These are phyloP conservation scores for Amphirosellinia nigrospora DNA, from an alignment of 495 filamentous ascomycete genomes.

Conservation along the genomic window DNA sequence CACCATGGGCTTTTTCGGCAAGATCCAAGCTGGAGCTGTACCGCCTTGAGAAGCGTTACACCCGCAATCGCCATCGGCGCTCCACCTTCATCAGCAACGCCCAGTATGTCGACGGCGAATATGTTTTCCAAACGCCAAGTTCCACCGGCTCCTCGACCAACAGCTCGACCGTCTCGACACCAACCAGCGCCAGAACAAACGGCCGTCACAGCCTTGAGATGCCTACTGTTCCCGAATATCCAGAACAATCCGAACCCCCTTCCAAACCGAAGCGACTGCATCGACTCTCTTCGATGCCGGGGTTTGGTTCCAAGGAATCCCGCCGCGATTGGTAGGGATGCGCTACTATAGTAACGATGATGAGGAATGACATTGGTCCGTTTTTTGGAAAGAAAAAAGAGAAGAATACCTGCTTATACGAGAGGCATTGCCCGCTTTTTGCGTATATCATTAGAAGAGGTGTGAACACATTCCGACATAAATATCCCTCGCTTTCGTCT, in stretches of 20 bases:
- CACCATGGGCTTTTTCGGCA: conserved; percentile 52
- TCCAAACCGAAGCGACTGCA: conserved; percentile 46
- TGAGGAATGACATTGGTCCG: conserved; percentile 20
- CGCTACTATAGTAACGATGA: conserved; percentile 24
- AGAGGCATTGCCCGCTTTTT: conserved; percentile 10
- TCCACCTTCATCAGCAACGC: conserved; percentile 85
- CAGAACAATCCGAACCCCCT: conserved; percentile 25
- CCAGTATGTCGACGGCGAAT: conserved; percentile 91
- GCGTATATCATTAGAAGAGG: conserved; percentile 4
- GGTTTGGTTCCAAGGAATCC: conserved; percentile 48
- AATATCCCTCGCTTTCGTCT: neutral
- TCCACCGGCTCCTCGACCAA: conserved; percentile 55
- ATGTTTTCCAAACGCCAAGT: conserved; percentile 68
- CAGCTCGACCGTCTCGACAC: conserved; percentile 42
- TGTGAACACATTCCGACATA: neutral
- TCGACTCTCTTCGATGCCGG: conserved; percentile 55
- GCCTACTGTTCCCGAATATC: conserved; percentile 20
- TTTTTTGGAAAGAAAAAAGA: conserved; percentile 11
- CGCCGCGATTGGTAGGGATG: conserved; percentile 35
- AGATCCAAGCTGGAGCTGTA: conserved; percentile 79
- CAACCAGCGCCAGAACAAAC: conserved; percentile 28
- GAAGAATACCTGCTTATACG: conserved; percentile 1
- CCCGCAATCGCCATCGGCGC: conserved; percentile 78
- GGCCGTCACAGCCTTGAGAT: conserved; percentile 35
- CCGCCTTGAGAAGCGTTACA: conserved; percentile 91